These are phyloP conservation scores for Cyclotella cryptica DNA, from an alignment of 108 stramenopile species.

Conservation along the genomic window DNA sequence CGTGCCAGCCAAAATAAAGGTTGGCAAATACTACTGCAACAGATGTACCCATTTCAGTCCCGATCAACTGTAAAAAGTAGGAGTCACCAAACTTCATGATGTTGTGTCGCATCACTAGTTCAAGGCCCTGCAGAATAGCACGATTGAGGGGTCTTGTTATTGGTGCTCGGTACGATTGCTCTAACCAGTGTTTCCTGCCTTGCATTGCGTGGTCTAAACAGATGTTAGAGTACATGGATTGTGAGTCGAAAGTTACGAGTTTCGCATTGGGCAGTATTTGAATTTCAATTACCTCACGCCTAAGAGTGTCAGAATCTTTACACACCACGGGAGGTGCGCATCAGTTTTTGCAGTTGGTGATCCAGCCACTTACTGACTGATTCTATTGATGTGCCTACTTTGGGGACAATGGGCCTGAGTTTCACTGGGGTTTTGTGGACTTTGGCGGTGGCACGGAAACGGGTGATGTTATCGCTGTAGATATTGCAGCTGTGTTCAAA, in stretches of 20 bases:
- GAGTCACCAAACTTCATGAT: constrained; percentile 36
- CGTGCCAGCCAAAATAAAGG: constrained; percentile 18
- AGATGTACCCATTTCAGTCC: constrained; percentile 40
- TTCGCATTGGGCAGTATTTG: no score
- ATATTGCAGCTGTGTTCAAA: neutral
- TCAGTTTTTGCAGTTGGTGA: no score
- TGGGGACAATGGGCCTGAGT: constrained; percentile 20
- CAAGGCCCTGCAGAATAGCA: constrained; percentile 25
- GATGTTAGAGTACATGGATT: no score
- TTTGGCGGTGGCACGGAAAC: constrained; percentile 15
- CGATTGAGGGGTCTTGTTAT: no score
- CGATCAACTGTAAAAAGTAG: constrained; percentile 1
- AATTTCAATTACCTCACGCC: no score
- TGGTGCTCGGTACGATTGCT: no score
- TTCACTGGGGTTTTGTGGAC: constrained; percentile 22
- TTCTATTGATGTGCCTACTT: constrained; percentile 10
- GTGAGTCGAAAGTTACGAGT: no score
- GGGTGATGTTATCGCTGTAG: neutral
- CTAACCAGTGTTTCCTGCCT: constrained; percentile 27
- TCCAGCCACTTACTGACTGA: no score
- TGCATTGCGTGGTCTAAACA: constrained; percentile 45
- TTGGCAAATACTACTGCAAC: constrained; percentile 21
- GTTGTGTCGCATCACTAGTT: constrained; percentile 41
- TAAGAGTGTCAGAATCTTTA: constrained; percentile 35
- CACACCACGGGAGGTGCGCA: no score